Evolutionary conservation across 2,329 filamentous ascomycete species (phyloP).

Genomic region (Neonectria hederae): DNA sequence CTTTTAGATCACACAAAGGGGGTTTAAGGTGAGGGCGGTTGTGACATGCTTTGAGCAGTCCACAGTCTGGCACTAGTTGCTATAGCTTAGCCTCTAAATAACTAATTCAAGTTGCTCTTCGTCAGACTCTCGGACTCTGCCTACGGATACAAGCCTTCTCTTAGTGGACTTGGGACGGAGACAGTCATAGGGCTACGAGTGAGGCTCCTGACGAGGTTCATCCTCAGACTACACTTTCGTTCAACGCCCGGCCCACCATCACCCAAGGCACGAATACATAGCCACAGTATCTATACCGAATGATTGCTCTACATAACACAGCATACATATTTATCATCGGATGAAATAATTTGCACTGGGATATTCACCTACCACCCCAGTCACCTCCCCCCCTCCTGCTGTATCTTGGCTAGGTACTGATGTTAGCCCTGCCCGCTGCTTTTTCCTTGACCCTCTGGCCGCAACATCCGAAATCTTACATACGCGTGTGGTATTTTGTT

Average conservation of each 20-base stretch:
- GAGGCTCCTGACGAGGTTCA: background rate
- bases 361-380: slow-evolving; percentile 22
- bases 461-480: slow-evolving; percentile 43
- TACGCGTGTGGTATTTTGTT: slow-evolving; percentile 41
- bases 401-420: slow-evolving; percentile 25
- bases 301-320: background rate
- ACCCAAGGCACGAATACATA: too few species aligned
- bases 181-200: background rate
- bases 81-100: background rate
- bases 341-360: slow-evolving; percentile 23
- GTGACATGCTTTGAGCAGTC: background rate
- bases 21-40: background rate
- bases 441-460: slow-evolving; percentile 18
- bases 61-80: background rate
- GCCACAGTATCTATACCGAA: background rate
- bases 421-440: slow-evolving; percentile 26
- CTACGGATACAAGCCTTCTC: background rate
- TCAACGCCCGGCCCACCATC: background rate
- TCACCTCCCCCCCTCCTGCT: slow-evolving; percentile 23
- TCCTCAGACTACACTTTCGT: background rate
- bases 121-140: background rate
- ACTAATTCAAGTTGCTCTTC: background rate
- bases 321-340: background rate
- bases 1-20: too few species aligned
- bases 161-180: background rate